A percentile compares a stretch with the other conserved stretches of the same genome.
Conservation (phyloP, 1,139 yeast species). For the Candida tropicalis region DNA sequence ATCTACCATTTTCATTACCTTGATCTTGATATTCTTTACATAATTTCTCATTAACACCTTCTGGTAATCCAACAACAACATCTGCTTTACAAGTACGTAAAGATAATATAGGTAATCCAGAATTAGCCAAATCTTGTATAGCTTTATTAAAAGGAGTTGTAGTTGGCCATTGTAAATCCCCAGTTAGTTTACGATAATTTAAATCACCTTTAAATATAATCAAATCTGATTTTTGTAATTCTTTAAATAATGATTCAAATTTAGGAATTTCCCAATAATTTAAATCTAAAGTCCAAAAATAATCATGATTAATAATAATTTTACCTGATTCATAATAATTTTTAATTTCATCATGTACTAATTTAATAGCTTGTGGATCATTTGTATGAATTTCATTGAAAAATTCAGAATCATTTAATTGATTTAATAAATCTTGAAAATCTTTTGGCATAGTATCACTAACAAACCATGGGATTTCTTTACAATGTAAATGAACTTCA, state of each 20-base stretch:
- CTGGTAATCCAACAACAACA: slow-evolving; percentile 83
- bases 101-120: slow-evolving; percentile 66
- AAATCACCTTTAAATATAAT: slow-evolving; percentile 93
- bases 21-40: slow-evolving; percentile 55
- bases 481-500: slow-evolving; percentile 79
- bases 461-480: slow-evolving; percentile 95
- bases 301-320: slow-evolving; percentile 60
- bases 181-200: slow-evolving; percentile 91
- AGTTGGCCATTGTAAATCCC: slow-evolving; percentile 86
- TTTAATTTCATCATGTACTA: slow-evolving; percentile 53
- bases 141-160: slow-evolving; percentile 75
- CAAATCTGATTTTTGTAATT: slow-evolving; percentile 57
- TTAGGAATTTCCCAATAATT: slow-evolving; percentile 72
- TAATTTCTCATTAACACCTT: slow-evolving; percentile 73
- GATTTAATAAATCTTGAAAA: slow-evolving; percentile 58
- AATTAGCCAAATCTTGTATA: slow-evolving; percentile 64
- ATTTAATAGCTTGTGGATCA: slow-evolving; percentile 28
- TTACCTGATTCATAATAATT: slow-evolving; percentile 51
- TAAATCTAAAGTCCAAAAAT: slow-evolving; percentile 83
- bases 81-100: slow-evolving; percentile 96
- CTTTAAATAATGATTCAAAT: slow-evolving; percentile 47
- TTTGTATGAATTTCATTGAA: slow-evolving; percentile 49
- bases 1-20: slow-evolving; percentile 66
- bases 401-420: slow-evolving; percentile 54
- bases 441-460: slow-evolving; percentile 92